Base-by-base conservation (phyloP, 2,329 filamentous ascomycete genomes). In the Oidium heveae region DNA sequence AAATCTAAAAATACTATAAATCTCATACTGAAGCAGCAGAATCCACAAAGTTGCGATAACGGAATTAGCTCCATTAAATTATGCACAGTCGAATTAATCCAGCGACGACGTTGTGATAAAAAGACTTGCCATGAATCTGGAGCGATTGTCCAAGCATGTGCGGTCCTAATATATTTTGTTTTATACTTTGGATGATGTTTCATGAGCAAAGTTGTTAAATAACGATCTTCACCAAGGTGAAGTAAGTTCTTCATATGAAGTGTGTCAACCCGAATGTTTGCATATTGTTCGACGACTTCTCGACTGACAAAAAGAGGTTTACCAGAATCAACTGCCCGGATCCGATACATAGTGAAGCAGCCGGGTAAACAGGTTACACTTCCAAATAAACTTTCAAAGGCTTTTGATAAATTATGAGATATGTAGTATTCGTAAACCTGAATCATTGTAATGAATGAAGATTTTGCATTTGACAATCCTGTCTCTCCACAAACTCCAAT, bases 361-460 rank as follows among this genome's bases (percentile, higher is more conserved):
- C 91, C 91, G 24, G 91, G 91, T 65, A 98, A 74, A 75, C 91
- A 98, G 53, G 91, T 98, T 61, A 98, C 89, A 61, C 86, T 94
- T 56, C 89, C 91, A 65, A 98, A 98, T 63, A 98, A 74, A 70
- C 84, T 91, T 69, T 96, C 89, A 67, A 98, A 98, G 13, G 89
- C 91, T 71, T 98, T 96, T 61, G 85, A 82, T 61, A 98, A 70
- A 67, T 96, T 94, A 73, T 98, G 89, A 53, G 89, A 96, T 64
- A 98, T 98, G 72, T 88, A 98, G 74, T 98, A 98, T 69, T 98
- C 89, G 73, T 96, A 98, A 36, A 98, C 89, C 69, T 98, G 91
- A 66, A 98, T 98, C 89, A 96, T 96, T 53, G 91, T 98, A 61
- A 94, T 79, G 64, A 93, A 86, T 0, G 89, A 95, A 7, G 83